Conservation (phyloP, 495 filamentous ascomycete genomes). For the Penicillium tannophilum region DNA sequence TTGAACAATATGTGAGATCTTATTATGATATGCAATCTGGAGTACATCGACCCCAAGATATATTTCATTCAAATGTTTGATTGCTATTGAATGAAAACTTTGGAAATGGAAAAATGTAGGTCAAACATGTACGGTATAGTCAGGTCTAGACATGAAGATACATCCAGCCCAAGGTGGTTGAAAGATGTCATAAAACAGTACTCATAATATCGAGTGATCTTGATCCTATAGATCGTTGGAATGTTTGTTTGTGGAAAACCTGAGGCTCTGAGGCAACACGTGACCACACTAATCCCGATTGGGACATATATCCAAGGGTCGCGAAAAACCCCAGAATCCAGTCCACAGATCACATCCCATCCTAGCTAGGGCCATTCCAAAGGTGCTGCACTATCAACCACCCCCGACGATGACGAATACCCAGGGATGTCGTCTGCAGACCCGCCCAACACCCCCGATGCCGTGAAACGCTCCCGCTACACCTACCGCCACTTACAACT, state of each 20-base stretch:
- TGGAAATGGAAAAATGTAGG: neutral
- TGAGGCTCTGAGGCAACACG: constrained; percentile 22
- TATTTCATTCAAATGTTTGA: neutral
- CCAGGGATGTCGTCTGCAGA: constrained; percentile 30
- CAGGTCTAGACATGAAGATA: neutral
- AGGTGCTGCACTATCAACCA: neutral
- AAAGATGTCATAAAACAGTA: neutral
- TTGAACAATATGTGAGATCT: neutral
- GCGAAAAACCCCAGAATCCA: constrained; percentile 1
- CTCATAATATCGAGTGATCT: neutral
- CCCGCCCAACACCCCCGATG: constrained; percentile 32
- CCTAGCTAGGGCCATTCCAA: neutral
- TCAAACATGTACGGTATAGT: neutral
- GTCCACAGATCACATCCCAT: neutral
- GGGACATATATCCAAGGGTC: constrained; percentile 14
- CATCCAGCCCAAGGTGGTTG: too few species aligned
- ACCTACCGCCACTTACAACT: constrained; percentile 82
- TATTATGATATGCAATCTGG: neutral
- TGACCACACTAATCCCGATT: constrained; percentile 22
- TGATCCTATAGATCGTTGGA: neutral
- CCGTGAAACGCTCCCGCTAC: constrained; percentile 65
- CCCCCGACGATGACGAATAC: constrained; percentile 25
- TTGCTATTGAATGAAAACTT: neutral
- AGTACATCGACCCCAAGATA: neutral
- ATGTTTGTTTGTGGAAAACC: constrained; percentile 6